A percentile compares a stretch with the other conserved stretches of the same genome.
These are phyloP conservation scores for Evernia prunastri DNA, from an alignment of 495 filamentous ascomycete genomes.

Conservation along the genomic window DNA sequence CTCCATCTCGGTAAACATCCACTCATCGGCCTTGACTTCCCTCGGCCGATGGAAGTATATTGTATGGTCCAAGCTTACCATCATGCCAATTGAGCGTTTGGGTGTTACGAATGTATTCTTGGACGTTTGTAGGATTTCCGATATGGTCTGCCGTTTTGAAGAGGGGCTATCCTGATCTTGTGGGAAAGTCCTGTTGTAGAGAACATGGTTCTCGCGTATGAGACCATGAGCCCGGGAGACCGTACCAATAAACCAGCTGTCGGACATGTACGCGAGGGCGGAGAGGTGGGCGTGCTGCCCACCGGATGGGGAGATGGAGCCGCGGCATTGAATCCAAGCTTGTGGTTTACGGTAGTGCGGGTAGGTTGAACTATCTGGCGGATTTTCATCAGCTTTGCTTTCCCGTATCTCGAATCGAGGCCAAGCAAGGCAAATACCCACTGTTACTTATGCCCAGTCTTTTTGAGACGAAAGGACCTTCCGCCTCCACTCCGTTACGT, in stretches of 20 bases:
- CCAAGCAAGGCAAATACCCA: conserved; percentile 27
- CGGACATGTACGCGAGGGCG: conserved; percentile 87
- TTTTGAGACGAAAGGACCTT: conserved; percentile 40
- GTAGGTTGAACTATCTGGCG: conserved; percentile 35
- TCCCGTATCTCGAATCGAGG: not conserved
- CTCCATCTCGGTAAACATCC: conserved; percentile 88
- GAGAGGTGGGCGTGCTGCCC: conserved; percentile 73
- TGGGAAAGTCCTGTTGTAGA: conserved; percentile 8
- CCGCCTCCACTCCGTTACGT: conserved; percentile 25
- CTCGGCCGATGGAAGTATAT: conserved; percentile 91
- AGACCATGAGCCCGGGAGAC: conserved; percentile 68
- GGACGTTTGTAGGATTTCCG: not conserved
- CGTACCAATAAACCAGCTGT: conserved; percentile 90
- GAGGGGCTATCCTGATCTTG: not conserved
- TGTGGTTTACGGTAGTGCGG: conserved; percentile 63
- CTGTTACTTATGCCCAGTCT: conserved; percentile 41
- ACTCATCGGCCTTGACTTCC: conserved; percentile 79
- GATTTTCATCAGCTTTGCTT: not conserved
- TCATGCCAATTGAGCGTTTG: conserved; percentile 71
- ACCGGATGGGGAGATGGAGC: conserved; percentile 61
- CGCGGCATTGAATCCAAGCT: conserved; percentile 74
- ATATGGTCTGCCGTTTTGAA: not conserved
- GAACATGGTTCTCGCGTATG: conserved; percentile 47
- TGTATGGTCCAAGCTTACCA: conserved; percentile 88
- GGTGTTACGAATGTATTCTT: conserved; percentile 16